Base-by-base conservation (phyloP, 139 green algal species). In the Haematococcus lacustris region DNA sequence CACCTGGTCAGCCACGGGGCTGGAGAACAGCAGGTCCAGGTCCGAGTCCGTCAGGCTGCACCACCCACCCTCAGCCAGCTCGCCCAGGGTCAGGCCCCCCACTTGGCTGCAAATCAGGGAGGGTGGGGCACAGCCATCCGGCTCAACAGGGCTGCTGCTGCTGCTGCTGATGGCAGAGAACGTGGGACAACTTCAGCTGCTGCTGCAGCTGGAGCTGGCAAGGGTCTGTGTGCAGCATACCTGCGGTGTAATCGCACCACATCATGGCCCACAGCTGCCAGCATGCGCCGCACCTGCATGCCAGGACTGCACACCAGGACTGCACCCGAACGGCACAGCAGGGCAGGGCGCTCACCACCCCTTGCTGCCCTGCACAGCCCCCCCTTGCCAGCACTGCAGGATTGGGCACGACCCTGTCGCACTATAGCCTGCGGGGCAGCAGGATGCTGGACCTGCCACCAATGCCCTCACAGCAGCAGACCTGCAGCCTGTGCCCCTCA, bases 221-320 rank as follows among this genome's bases (percentile, higher is more conserved):
- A n/a, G n/a, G n/a, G n/a, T n/a, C n/a, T n/a, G n/a, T n/a, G n/a
- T n/a, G n/a, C n/a, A n/a, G n/a, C n/a, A 2, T 53, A 35, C 4
- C 71, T 59, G 1, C 83, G 73, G 41, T 80, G 78, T 60, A 89
- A 78, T 25, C n/a, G 51, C 40, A 87, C 50, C 50, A 89, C 85
- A 50, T 86, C 62, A 34, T 77, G 51, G 3, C 79, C 85, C 0
- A 89, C 23, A 1, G 85, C 73, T 1, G 78, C 69, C 62, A 87
- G 84, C 85, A 89, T 89, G 53, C 80, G 76, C 13, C 80, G 76
- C 17, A 88, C 75, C 82, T 88, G 82, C 34, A 41, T 78, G 69
- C 35, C 13, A 3, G 25, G 60, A 9, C 2, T 38, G 32, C 23
- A 40, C 57, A 28, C n/a, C n/a, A n/a, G n/a, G n/a, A n/a, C n/a